Percentiles rank a stretch among this genome's conserved stretches.
Conservation (phyloP, 2,329 filamentous ascomycete genomes). For the Fusarium marasasianum region DNA sequence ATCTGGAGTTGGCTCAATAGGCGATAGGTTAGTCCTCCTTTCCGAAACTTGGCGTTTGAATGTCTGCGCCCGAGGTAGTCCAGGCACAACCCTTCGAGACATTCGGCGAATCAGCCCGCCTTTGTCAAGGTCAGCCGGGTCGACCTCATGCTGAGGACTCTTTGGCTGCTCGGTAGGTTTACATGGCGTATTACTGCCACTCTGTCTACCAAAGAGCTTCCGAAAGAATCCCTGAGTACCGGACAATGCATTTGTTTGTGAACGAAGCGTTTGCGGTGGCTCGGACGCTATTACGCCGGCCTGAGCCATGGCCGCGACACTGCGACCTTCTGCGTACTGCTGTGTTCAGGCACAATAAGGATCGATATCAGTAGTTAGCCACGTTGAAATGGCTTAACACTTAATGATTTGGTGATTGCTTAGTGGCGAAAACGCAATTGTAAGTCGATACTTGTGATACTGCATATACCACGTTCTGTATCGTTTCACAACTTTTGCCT, state of each 20-base stretch:
- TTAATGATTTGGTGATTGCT: slow-evolving; percentile 14
- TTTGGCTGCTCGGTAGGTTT: slow-evolving; percentile 22
- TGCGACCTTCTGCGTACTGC: slow-evolving; percentile 20
- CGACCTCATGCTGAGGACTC: slow-evolving; percentile 47
- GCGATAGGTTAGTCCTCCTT: slow-evolving; percentile 75
- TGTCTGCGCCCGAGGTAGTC: slow-evolving; percentile 78
- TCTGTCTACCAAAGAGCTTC: slow-evolving; percentile 43
- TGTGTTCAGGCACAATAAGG: slow-evolving; percentile 10
- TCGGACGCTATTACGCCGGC: slow-evolving; percentile 43
- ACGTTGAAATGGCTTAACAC: slow-evolving; percentile 15
- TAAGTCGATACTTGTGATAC: slow-evolving; percentile 21
- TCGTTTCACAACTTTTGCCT: slow-evolving; percentile 28
- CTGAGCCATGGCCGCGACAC: slow-evolving; percentile 46
- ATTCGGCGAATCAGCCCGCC: slow-evolving; percentile 54
- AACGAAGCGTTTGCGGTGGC: slow-evolving; percentile 38
- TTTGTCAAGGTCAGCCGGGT: slow-evolving; percentile 43
- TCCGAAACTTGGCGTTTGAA: slow-evolving; percentile 88
- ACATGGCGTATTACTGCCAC: slow-evolving; percentile 16
- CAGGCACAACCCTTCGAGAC: slow-evolving; percentile 75
- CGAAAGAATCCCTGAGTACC: slow-evolving; percentile 42
- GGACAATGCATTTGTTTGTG: slow-evolving; percentile 39
- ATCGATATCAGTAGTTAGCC: slow-evolving; percentile 7
- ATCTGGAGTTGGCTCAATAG: slow-evolving; percentile 68
- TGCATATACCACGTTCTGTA: slow-evolving; percentile 30
- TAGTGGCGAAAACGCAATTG: slow-evolving; percentile 20